These are phyloP conservation scores for Beauveria medogensis DNA, from an alignment of 2,329 filamentous ascomycete species.

Conservation along the genomic window DNA sequence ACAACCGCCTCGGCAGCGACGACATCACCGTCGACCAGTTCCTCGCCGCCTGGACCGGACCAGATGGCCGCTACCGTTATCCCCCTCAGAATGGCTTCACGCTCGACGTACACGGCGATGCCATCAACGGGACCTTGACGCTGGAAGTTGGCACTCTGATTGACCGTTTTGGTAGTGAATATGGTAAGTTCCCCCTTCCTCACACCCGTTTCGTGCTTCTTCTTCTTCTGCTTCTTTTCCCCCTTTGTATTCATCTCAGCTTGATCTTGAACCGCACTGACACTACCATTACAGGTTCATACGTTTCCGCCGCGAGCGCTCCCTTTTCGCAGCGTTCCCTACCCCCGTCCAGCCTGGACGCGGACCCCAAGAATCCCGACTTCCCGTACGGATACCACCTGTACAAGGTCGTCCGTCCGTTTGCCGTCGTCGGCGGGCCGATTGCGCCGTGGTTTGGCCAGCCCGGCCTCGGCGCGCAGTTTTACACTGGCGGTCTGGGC, in stretches of 20 bases:
- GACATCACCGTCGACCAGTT: slow-evolving; percentile 25
- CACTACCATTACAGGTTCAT: slow-evolving; percentile 18
- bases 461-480: slow-evolving; percentile 34
- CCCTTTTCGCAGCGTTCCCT: slow-evolving; percentile 39
- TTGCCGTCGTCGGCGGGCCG: slow-evolving; percentile 34
- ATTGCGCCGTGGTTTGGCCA: slow-evolving; percentile 44
- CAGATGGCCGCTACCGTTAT: slow-evolving; percentile 24
- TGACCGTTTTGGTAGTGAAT: slow-evolving; percentile 40
- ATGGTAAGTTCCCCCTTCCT: slow-evolving; percentile 20
- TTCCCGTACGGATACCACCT: slow-evolving; percentile 42
- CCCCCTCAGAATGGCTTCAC: slow-evolving; percentile 35
- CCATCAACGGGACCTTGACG: slow-evolving; percentile 33
- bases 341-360: slow-evolving; percentile 37
- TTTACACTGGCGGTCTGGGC: slow-evolving; percentile 21
- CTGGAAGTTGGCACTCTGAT: slow-evolving; percentile 33
- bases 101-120: slow-evolving; percentile 23
- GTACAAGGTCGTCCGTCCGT: slow-evolving; percentile 33
- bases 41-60: slow-evolving; percentile 25
- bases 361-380: slow-evolving; percentile 19
- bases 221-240: background rate
- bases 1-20: slow-evolving; percentile 30
- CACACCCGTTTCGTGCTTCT: too few species aligned
- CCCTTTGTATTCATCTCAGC: background rate
- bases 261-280: background rate
- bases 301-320: slow-evolving; percentile 33